A percentile compares a stretch with the other conserved stretches of the same genome.
Conservation (phyloP, 257 asterid genomes). For the Lithospermum erythrorhizon region DNA sequence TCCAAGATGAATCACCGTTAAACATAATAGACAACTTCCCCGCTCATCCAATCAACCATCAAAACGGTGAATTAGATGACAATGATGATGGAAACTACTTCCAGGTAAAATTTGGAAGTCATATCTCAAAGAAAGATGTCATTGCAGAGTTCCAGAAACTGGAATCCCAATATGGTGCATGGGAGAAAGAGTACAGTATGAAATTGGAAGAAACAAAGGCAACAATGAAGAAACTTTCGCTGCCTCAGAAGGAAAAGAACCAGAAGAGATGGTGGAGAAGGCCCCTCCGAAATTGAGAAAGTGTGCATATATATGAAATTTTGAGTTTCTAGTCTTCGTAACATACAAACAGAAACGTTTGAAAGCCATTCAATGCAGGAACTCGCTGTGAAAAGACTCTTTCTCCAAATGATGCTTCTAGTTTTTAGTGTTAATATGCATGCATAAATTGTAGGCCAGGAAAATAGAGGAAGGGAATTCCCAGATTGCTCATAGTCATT, state of each 20-base stretch:
- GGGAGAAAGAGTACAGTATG: slow-evolving; percentile 53
- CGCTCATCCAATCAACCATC: slow-evolving; percentile 4
- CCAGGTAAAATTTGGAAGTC: slow-evolving; percentile 6
- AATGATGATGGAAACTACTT: slow-evolving; percentile 6
- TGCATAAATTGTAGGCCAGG: no score
- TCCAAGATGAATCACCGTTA: not conserved
- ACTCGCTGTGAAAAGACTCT: no score
- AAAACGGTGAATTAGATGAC: slow-evolving; percentile 4
- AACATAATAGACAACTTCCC: slow-evolving; percentile 5
- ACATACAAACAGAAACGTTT: no score
- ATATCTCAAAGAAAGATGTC: slow-evolving; percentile 7
- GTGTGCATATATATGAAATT: no score
- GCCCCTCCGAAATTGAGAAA: not conserved
- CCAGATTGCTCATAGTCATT: no score
- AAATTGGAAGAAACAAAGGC: slow-evolving; percentile 41
- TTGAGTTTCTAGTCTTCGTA: no score
- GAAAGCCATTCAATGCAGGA: no score
- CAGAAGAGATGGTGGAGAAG: slow-evolving; percentile 56
- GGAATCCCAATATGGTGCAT: slow-evolving; percentile 38
- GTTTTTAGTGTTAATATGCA: no score
- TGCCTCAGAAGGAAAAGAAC: slow-evolving; percentile 19
- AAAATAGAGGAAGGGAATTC: no score
- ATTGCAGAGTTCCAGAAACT: slow-evolving; percentile 34
- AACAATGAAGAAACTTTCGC: slow-evolving; percentile 29
- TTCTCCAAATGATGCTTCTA: no score